A percentile compares a stretch with the other conserved stretches of the same genome.
phyloP scores from a whole-genome alignment of 1,139 yeast genomes.

The Scheffersomyces segobiensis region DNA sequence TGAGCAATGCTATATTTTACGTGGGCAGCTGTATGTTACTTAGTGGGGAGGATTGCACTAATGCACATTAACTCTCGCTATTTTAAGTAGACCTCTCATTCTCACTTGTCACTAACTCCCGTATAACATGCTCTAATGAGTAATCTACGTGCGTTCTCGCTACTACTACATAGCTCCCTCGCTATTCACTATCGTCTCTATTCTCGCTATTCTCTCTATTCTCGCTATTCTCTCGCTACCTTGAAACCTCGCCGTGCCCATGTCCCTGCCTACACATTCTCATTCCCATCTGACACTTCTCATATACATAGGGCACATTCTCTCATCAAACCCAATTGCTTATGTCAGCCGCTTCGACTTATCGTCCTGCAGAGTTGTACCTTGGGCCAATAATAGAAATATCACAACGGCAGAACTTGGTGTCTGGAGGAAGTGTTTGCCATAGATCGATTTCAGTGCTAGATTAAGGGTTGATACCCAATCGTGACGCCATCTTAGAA shows the following conservation, averaged over 20 bases:
- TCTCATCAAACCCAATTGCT: background rate
- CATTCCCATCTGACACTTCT: background rate
- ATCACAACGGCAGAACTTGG: background rate
- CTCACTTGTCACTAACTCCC: too few relatives aligned
- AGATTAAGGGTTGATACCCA: too few relatives aligned
- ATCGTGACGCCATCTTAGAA: too few relatives aligned
- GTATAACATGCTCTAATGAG: too few relatives aligned
- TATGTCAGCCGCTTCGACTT: constrained; percentile 5
- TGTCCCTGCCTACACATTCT: background rate
- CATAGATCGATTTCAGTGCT: too few relatives aligned
- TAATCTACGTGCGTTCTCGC: too few relatives aligned
- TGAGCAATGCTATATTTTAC: background rate
- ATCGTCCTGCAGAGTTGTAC: constrained; percentile 10
- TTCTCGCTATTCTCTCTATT: background rate
- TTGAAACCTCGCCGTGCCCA: background rate
- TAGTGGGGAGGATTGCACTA: background rate
- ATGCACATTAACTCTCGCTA: background rate
- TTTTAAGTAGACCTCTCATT: too few relatives aligned
- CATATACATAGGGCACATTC: background rate
- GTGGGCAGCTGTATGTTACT: background rate
- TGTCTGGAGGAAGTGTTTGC: background rate
- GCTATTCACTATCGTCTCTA: background rate
- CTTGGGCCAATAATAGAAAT: background rate
- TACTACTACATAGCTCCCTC: background rate
- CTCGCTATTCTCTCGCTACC: background rate